Base-by-base conservation (phyloP, 306 rosid genomes). In the Cucurbita moschata region DNA sequence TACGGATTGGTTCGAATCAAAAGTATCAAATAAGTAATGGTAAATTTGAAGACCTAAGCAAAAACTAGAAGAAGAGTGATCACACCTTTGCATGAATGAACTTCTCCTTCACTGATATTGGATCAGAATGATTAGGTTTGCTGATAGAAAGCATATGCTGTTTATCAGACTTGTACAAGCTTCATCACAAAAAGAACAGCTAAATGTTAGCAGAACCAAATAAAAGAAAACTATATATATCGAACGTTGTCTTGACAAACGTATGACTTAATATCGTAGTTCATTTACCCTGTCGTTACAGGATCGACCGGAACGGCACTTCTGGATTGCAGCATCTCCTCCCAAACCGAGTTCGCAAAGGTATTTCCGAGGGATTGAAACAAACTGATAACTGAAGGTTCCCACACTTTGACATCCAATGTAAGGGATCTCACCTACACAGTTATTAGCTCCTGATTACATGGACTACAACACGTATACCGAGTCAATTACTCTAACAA, bases 341-440 rank as follows among this genome's bases (percentile, higher is more conserved):
- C 99, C 99, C 99, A 95, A 40, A 95, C 93, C 18, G 96, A 88
- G 89, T 95, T 95, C 71, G 97, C 97, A 86, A 95, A 95, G 50
- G 96, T 61, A 84, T 95, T 95, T 73, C 99, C 99, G 63, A 95
- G 89, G 64, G 99, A 95, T 87, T 91, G 97, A 86, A 95, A 95
- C 81, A 95, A 87, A 83, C 86, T 88, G 77, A 95, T 91, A 56
- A 95, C 96, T 61, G 96, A 91, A 75, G 97, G 96, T 79, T 95
- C 99, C 99, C 99, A 95, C 83, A 88, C 99, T 81, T 91, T 95
- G 79, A 95, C 92, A 82, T 95, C 99, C 84, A 95, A 84, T 26
- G 99, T 95, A 66, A 95, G 96, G 77, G 99, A 95, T 75, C 99
- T 90, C 42, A 91, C 99, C 99, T 95, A 85, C 80, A 72, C 38